phyloP scores from a whole-genome alignment of 2,329 filamentous ascomycete species.

The Ceratocystis cubensis region DNA sequence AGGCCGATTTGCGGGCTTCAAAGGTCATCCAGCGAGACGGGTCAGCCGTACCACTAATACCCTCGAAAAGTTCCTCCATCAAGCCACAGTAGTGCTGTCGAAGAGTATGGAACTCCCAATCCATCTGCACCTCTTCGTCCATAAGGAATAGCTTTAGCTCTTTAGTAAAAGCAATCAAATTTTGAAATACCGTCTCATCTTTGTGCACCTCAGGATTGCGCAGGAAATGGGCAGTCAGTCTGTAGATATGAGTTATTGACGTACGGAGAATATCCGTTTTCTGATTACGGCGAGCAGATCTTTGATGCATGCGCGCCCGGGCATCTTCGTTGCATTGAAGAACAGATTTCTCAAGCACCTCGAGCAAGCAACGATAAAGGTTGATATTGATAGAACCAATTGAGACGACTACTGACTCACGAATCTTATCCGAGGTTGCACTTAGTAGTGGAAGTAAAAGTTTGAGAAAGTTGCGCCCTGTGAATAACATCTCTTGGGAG shows the following conservation, averaged over 20 bases:
- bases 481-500: slow-evolving; percentile 65
- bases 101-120: slow-evolving; percentile 86
- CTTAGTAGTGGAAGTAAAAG: slow-evolving; percentile 80
- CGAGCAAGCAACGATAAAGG: slow-evolving; percentile 79
- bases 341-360: slow-evolving; percentile 79
- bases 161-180: slow-evolving; percentile 78
- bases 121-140: slow-evolving; percentile 85
- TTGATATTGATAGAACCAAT: slow-evolving; percentile 92
- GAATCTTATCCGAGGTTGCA: slow-evolving; percentile 64
- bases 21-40: slow-evolving; percentile 94
- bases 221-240: slow-evolving; percentile 81
- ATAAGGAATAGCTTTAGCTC: slow-evolving; percentile 90
- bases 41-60: slow-evolving; percentile 73
- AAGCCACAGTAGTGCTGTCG: slow-evolving; percentile 88
- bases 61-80: slow-evolving; percentile 84
- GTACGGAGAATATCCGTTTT: slow-evolving; percentile 80
- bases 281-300: slow-evolving; percentile 66
- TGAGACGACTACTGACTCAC: slow-evolving; percentile 80
- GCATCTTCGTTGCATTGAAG: slow-evolving; percentile 80
- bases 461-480: slow-evolving; percentile 78
- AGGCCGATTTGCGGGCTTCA: slow-evolving; percentile 87
- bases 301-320: slow-evolving; percentile 75
- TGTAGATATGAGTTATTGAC: slow-evolving; percentile 92
- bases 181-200: slow-evolving; percentile 82
- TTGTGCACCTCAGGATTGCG: slow-evolving; percentile 64